These are phyloP conservation scores for Entomortierella lignicola DNA, from an alignment of 192 early-diverging fungal species.

Conservation along the genomic window DNA sequence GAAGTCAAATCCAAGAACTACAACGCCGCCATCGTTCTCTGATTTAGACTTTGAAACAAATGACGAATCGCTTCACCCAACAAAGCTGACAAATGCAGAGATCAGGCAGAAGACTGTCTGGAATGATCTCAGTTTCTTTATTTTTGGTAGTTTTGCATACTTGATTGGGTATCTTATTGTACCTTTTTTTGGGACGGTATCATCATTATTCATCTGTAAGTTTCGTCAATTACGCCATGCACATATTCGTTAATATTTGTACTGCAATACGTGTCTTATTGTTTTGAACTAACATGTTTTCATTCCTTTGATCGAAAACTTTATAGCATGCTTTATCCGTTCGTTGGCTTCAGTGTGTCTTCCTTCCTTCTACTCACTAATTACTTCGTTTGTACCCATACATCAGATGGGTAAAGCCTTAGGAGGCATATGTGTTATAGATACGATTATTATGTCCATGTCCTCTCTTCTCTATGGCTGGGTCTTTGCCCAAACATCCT, in stretches of 20 bases:
- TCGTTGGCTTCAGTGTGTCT: constrained; percentile 19
- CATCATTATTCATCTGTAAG: constrained; percentile 18
- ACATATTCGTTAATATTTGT: not conserved
- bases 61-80: constrained; percentile 2
- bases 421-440: constrained; percentile 24
- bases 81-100: not conserved
- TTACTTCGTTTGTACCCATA: constrained; percentile 24
- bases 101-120: not conserved
- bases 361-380: constrained; percentile 27
- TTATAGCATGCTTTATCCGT: constrained; percentile 16
- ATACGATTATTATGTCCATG: constrained; percentile 20
- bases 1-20: not conserved
- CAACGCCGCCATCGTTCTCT: too few relatives aligned
- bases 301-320: not conserved
- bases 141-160: constrained; percentile 31
- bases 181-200: constrained; percentile 2
- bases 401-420: constrained; percentile 40
- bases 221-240: too few relatives aligned
- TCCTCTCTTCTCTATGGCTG: constrained; percentile 27
- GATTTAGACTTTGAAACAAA: not conserved
- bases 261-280: not conserved
- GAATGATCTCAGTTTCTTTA: constrained; percentile 30
- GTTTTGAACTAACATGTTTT: not conserved
- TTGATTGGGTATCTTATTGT: constrained; percentile 12
- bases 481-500: constrained; percentile 32